These are phyloP conservation scores for Penicillium crustosum DNA, from an alignment of 2,329 filamentous ascomycete species.

Conservation along the genomic window DNA sequence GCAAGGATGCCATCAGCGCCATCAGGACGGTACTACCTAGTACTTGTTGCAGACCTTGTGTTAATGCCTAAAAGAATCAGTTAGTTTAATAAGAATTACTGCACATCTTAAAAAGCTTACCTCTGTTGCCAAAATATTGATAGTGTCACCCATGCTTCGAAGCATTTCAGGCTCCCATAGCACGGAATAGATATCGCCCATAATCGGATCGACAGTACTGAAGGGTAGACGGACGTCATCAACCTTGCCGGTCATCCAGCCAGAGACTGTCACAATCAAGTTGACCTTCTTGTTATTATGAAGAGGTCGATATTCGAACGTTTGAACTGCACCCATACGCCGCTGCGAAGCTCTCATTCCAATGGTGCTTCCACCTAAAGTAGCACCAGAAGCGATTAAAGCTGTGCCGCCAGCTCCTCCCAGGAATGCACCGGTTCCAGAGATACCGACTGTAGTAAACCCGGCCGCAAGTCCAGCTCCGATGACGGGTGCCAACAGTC, in stretches of 20 bases:
- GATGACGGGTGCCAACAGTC: constrained; percentile 87
- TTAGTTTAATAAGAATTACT: constrained; percentile 25
- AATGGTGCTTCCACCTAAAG: constrained; percentile 82
- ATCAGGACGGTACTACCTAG: constrained; percentile 86
- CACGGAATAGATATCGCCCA: constrained; percentile 97
- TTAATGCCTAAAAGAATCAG: constrained; percentile 67
- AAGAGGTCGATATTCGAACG: constrained; percentile 92
- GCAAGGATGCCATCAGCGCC: constrained; percentile 86
- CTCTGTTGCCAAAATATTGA: constrained; percentile 97
- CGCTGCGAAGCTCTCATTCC: constrained; percentile 81
- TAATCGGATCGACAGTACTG: constrained; percentile 93
- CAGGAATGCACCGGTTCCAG: constrained; percentile 83
- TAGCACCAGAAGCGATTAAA: constrained; percentile 86
- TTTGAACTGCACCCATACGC: constrained; percentile 87
- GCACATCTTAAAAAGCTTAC: constrained; percentile 49
- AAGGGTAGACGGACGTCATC: constrained; percentile 95
- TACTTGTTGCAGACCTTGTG: constrained; percentile 93
- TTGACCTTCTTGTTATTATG: constrained; percentile 99
- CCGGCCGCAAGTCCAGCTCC: constrained; percentile 91
- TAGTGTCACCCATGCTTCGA: constrained; percentile 95
- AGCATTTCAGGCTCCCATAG: constrained; percentile 99
- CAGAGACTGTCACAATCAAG: constrained; percentile 88
- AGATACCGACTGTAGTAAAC: constrained; percentile 90
- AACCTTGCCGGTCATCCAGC: constrained; percentile 98
- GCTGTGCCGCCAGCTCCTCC: constrained; percentile 90